Percentiles rank a stretch among this genome's conserved stretches.
These are phyloP conservation scores for Drechslerella stenobrocha DNA, from an alignment of 2,329 filamentous ascomycete species.

Conservation along the genomic window DNA sequence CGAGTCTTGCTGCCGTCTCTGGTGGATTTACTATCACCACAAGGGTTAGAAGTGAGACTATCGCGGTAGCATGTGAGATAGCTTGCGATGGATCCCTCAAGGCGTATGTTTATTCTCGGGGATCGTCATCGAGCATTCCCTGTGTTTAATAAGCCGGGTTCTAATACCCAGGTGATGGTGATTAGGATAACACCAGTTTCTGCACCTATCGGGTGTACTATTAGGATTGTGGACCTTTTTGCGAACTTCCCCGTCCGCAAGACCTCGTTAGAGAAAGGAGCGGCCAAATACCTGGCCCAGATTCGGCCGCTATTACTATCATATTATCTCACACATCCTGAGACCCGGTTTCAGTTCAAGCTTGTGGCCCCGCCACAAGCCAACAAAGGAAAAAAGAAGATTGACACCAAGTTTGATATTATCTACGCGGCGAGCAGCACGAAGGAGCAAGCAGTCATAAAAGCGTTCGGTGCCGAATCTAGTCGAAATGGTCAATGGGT, in stretches of 20 bases:
- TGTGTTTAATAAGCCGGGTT: no score
- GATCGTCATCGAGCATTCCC: no score
- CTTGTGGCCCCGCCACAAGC: slow-evolving; percentile 55
- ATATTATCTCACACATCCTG: slow-evolving; percentile 65
- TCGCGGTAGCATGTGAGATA: slow-evolving; percentile 61
- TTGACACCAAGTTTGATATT: slow-evolving; percentile 59
- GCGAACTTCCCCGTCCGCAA: slow-evolving; percentile 64
- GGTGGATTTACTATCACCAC: slow-evolving; percentile 62
- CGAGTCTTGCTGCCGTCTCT: slow-evolving; percentile 65
- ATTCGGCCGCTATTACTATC: slow-evolving; percentile 59
- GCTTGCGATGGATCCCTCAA: slow-evolving; percentile 59
- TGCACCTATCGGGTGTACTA: slow-evolving; percentile 65
- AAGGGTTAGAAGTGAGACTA: slow-evolving; percentile 62
- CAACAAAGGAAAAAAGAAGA: slow-evolving; percentile 53
- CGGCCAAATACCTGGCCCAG: slow-evolving; percentile 22
- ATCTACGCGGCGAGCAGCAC: slow-evolving; percentile 62
- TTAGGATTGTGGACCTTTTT: slow-evolving; percentile 64
- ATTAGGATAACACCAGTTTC: slow-evolving; percentile 58
- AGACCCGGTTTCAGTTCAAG: slow-evolving; percentile 61
- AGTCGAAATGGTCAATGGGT: slow-evolving; percentile 36
- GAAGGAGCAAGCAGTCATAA: slow-evolving; percentile 62
- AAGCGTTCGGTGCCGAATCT: slow-evolving; percentile 62
- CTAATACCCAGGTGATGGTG: slow-evolving; percentile 44
- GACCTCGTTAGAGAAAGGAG: slow-evolving; percentile 35
- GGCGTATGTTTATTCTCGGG: slow-evolving; percentile 58